Percentiles rank a stretch among this genome's conserved stretches.
phyloP scores from a whole-genome alignment of 345 rosid genomes.

The Angophora floribunda region DNA sequence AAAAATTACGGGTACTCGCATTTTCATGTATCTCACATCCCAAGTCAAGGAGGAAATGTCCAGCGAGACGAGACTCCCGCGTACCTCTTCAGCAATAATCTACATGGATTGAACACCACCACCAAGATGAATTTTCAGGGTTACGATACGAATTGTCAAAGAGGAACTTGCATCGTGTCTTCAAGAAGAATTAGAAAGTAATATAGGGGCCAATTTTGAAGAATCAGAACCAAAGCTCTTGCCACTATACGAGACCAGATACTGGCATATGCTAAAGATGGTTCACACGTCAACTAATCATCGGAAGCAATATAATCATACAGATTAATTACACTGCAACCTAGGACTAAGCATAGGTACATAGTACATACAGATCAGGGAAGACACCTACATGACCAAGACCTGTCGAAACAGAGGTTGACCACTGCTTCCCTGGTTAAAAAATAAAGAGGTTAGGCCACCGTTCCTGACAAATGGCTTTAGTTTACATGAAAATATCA shows the following conservation, averaged over 20 bases:
- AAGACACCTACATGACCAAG: background rate
- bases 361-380: background rate
- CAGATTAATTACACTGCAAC: background rate
- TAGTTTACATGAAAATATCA: conserved; percentile 2
- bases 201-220: background rate
- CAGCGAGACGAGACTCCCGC: background rate
- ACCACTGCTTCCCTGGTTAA: background rate
- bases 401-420: background rate
- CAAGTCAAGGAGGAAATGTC: background rate
- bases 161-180: background rate
- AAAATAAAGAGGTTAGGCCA: background rate
- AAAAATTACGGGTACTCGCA: background rate
- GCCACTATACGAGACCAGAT: background rate
- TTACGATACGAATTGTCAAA: background rate
- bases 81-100: background rate
- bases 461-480: background rate
- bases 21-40: background rate
- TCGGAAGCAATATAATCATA: background rate
- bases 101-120: background rate
- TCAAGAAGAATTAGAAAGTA: background rate
- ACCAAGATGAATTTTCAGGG: background rate
- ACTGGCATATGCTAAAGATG: background rate
- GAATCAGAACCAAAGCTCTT: background rate
- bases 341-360: background rate
- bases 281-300: background rate